Evolutionary conservation across 306 rosid species (phyloP).

Genomic region (Ormosia emarginata): DNA sequence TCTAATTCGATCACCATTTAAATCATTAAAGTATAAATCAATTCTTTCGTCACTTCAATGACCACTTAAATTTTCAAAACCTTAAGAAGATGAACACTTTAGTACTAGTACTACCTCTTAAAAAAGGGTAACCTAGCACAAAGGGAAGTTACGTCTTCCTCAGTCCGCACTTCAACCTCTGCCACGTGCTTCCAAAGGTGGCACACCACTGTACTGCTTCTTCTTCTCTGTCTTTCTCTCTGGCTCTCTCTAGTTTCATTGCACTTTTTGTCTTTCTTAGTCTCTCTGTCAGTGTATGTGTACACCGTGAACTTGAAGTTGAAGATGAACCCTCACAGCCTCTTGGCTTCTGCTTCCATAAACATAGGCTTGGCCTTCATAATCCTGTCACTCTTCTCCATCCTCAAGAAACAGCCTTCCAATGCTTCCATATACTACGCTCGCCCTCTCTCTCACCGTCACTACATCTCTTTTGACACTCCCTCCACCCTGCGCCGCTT

Average conservation of each 20-base stretch:
- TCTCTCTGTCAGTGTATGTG: too few species aligned
- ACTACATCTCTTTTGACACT: conserved; percentile 14
- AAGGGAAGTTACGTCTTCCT: conserved; percentile 22
- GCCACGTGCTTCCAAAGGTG: conserved; percentile 49
- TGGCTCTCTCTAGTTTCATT: neutral
- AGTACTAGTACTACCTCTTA: too few species aligned
- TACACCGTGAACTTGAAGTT: neutral
- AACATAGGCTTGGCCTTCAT: conserved; percentile 78
- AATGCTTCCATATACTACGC: conserved; percentile 69
- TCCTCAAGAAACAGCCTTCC: conserved; percentile 74
- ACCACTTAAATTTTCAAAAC: too few species aligned
- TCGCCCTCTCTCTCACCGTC: conserved; percentile 51
- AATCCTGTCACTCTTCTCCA: conserved; percentile 67
- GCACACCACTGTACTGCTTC: neutral
- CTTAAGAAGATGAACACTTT: too few species aligned
- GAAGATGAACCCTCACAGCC: conserved; percentile 61
- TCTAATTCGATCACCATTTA: too few species aligned
- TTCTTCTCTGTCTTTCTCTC: neutral
- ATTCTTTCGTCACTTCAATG: too few species aligned
- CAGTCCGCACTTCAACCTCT: neutral
- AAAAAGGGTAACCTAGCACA: too few species aligned
- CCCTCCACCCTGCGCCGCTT: conserved; percentile 34
- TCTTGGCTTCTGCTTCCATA: conserved; percentile 75
- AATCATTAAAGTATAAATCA: too few species aligned
- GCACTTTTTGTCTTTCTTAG: neutral